A percentile compares a stretch with the other conserved stretches of the same genome.
phyloP scores from a whole-genome alignment of 2,329 filamentous ascomycete genomes.

The Trichoderma sp. region DNA sequence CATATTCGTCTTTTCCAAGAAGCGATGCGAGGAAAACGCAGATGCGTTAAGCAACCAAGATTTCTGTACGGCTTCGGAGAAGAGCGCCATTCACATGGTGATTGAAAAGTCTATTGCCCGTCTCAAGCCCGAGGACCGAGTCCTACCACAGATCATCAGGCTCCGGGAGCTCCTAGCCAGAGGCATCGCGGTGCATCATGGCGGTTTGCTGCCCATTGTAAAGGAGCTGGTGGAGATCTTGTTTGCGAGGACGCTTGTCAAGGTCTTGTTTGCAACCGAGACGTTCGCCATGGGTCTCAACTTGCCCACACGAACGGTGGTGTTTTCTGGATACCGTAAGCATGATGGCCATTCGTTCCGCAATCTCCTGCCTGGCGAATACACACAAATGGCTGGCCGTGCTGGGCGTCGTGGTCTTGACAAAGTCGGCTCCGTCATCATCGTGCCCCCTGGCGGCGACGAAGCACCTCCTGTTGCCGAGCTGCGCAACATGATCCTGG shows the following conservation, averaged over 20 bases:
- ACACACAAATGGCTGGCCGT: constrained; percentile 97
- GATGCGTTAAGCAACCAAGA: constrained; percentile 93
- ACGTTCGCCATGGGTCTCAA: constrained; percentile 99
- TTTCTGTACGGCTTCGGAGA: constrained; percentile 88
- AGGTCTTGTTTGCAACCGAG: constrained; percentile 95
- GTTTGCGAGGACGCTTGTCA: constrained; percentile 92
- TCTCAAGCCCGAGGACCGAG: constrained; percentile 83
- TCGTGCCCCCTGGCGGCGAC: constrained; percentile 77
- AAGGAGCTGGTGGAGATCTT: constrained; percentile 97
- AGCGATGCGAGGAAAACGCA: constrained; percentile 94
- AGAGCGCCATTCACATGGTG: constrained; percentile 96
- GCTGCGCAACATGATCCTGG: constrained; percentile 90
- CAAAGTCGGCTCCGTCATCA: constrained; percentile 88
- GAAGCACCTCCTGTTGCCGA: constrained; percentile 84
- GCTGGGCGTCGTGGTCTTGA: constrained; percentile 92
- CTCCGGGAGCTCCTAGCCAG: constrained; percentile 80
- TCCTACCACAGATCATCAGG: constrained; percentile 87
- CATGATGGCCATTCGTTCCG: constrained; percentile 91
- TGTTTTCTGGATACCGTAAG: constrained; percentile 96
- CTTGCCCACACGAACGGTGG: constrained; percentile 89
- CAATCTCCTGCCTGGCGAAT: constrained; percentile 89
- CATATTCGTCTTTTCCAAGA: constrained; percentile 99
- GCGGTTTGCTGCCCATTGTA: constrained; percentile 89
- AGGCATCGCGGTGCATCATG: constrained; percentile 94
- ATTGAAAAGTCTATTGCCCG: constrained; percentile 93